phyloP scores from a whole-genome alignment of 177 flowering plant genomes.

The Vitis hybrid region DNA sequence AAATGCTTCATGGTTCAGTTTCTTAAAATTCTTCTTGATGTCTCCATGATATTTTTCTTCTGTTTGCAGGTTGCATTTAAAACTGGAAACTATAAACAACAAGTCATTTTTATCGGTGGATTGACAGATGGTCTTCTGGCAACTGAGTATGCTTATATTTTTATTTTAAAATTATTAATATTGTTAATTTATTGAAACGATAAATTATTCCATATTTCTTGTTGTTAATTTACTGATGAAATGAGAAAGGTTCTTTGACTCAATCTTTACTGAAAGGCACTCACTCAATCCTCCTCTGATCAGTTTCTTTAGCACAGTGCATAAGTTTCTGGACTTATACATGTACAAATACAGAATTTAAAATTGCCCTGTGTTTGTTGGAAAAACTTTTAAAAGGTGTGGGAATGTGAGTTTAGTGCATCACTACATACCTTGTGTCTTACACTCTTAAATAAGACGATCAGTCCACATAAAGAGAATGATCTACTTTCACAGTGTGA shows the following conservation, averaged over 20 bases:
- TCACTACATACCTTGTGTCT: too few relatives aligned
- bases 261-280: neutral
- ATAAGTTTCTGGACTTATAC: too few relatives aligned
- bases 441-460: too few relatives aligned
- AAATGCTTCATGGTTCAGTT: too few relatives aligned
- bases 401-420: too few relatives aligned
- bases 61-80: constrained; percentile 85
- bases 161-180: neutral
- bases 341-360: too few relatives aligned
- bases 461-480: too few relatives aligned
- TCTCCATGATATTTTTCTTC: neutral
- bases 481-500: too few relatives aligned
- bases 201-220: neutral
- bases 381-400: too few relatives aligned
- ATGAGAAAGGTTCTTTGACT: neutral
- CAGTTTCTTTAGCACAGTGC: neutral
- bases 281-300: neutral
- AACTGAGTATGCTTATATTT: constrained; percentile 64
- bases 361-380: too few relatives aligned
- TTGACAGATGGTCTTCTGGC: constrained; percentile 92
- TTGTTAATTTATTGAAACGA: neutral
- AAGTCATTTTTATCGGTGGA: constrained; percentile 93
- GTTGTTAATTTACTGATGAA: neutral
- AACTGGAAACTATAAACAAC: constrained; percentile 83
- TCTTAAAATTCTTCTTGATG: neutral